These are phyloP conservation scores for Didymella exigua DNA, from an alignment of 2,329 filamentous ascomycete species.

Conservation along the genomic window DNA sequence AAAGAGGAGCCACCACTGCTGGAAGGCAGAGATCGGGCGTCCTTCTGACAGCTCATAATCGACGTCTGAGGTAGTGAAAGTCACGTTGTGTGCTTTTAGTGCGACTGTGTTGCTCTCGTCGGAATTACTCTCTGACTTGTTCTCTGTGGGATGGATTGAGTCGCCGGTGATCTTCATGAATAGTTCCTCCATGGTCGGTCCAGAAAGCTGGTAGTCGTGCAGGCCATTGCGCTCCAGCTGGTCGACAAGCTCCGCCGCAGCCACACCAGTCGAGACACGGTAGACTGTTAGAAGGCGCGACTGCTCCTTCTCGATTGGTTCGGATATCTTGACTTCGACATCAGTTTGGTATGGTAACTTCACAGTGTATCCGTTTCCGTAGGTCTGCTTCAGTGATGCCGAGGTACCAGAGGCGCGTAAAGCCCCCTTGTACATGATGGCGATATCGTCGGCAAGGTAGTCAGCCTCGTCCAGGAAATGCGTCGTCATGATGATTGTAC, in stretches of 20 bases:
- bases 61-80: constrained; percentile 1
- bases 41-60: constrained; percentile 64
- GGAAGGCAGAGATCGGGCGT: constrained; percentile 67
- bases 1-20: constrained; percentile 75
- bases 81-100: constrained; percentile 6
- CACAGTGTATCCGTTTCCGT: constrained; percentile 74
- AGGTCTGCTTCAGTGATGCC: constrained; percentile 76
- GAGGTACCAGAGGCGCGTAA: constrained; percentile 80
- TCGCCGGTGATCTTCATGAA: constrained; percentile 85
- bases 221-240: constrained; percentile 69
- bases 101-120: constrained; percentile 25
- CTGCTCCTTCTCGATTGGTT: constrained; percentile 41
- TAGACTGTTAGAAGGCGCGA: constrained; percentile 77
- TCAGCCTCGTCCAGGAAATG: constrained; percentile 93
- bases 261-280: constrained; percentile 67
- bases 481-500: constrained; percentile 85
- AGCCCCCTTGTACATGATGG: constrained; percentile 80
- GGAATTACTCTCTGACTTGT: constrained; percentile 43
- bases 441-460: constrained; percentile 82
- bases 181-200: constrained; percentile 88
- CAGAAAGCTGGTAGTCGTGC: constrained; percentile 78
- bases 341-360: constrained; percentile 25
- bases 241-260: constrained; percentile 73
- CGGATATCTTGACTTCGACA: constrained; percentile 19
- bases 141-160: constrained; percentile 12